Conservation (phyloP, 768 basidiomycete genomes). For the Leucosporidium scottii region DNA sequence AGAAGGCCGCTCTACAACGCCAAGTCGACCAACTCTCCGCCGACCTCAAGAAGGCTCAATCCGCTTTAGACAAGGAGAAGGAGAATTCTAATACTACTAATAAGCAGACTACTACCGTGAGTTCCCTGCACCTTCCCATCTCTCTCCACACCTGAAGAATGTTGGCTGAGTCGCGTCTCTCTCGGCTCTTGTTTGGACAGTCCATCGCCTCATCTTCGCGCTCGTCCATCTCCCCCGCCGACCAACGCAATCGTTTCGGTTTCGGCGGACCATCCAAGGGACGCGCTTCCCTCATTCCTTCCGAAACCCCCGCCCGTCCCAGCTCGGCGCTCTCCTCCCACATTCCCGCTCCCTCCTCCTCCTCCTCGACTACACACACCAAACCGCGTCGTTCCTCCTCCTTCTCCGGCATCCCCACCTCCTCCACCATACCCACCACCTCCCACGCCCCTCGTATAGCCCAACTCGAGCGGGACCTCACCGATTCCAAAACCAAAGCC, state of each 20-base stretch:
- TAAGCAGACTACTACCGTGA: too few relatives aligned
- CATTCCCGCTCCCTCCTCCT: slow-evolving; percentile 4
- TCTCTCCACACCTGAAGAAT: too few relatives aligned
- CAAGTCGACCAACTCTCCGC: slow-evolving; percentile 16
- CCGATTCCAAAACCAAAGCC: too few relatives aligned
- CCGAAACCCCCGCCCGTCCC: slow-evolving; percentile 8
- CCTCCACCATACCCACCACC: too few relatives aligned
- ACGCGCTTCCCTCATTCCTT: background rate
- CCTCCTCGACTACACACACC: background rate
- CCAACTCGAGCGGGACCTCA: too few relatives aligned
- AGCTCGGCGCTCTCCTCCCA: slow-evolving; percentile 10
- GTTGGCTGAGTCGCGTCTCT: background rate
- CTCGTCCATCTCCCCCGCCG: background rate
- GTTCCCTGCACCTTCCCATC: too few relatives aligned
- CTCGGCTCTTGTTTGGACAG: too few relatives aligned
- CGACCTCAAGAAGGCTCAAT: slow-evolving; percentile 10
- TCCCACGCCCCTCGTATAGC: too few relatives aligned
- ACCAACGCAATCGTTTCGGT: slow-evolving; percentile 16
- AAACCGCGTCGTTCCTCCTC: background rate
- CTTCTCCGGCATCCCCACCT: background rate
- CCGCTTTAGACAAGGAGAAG: slow-evolving; percentile 11
- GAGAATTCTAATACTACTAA: background rate
- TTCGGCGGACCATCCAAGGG: background rate
- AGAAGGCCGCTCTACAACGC: slow-evolving; percentile 18
- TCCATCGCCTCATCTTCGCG: slow-evolving; percentile 7